phyloP scores from a whole-genome alignment of 140 eudicot genomes.

The Ambrosia hybrid region DNA sequence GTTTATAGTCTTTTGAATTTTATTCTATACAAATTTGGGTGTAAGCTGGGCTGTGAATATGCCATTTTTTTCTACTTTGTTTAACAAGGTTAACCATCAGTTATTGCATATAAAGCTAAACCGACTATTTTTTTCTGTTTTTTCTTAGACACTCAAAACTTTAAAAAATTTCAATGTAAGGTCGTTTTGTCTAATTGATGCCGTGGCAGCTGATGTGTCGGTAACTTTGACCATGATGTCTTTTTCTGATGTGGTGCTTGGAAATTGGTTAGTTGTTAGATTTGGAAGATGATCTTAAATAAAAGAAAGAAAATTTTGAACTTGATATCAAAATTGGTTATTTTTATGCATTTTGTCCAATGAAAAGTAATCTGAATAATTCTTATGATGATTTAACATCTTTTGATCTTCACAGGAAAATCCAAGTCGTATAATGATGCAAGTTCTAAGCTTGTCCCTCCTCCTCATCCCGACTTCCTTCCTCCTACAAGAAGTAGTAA shows the following conservation, averaged over 20 bases:
- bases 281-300: not conserved
- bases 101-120: not conserved
- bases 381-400: conserved; percentile 3
- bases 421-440: conserved; percentile 34
- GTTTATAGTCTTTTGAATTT: conserved; percentile 16
- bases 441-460: conserved; percentile 38
- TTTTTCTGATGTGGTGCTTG: not conserved
- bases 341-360: not conserved
- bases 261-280: not conserved
- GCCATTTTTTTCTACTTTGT: not conserved
- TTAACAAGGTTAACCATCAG: conserved; percentile 21
- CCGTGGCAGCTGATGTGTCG: not conserved
- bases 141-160: not conserved
- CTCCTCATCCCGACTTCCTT: conserved; percentile 39
- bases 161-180: not conserved
- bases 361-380: not conserved
- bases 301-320: not conserved
- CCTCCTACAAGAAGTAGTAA: conserved; percentile 53
- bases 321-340: not conserved
- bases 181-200: not conserved
- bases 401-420: conserved; percentile 42
- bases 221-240: not conserved
- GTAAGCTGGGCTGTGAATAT: conserved; percentile 15
- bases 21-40: conserved; percentile 1
- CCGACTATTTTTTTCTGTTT: not conserved